Base-by-base conservation (phyloP, 257 asterid genomes). In the Primulina tabacum region DNA sequence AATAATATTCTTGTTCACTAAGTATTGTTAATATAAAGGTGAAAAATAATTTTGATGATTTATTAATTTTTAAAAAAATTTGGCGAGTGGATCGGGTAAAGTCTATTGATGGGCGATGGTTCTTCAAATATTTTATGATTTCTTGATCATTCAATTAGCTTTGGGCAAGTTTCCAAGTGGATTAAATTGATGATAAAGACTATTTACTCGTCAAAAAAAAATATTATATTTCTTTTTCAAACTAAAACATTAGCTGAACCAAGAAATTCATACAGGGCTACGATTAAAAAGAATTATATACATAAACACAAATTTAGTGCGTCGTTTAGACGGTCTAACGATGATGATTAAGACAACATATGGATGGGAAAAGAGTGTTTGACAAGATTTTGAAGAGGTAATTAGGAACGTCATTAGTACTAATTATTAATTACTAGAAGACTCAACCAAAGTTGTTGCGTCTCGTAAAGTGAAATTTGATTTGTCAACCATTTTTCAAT, bases 401-500 rank as follows among this genome's bases (percentile, higher is more conserved):
- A 77, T 72, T 53, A 62, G 28, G 6, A n/a, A 35, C 71, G 66
- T 72, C 71, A 72, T 21, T 55, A 56, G 69, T 16, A 26, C 0
- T 17, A 38, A 60, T 26, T 28, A 28, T 2, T 37, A 8, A 65
- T 2, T 6, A 34, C 32, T 24, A 7, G 30, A 33, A 17, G 74
- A 64, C 75, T 35, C 61, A 55, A 73, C 35, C 4, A 76, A 79
- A 65, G 84, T 73, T 71, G 71, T 62, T 20, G 30, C 74, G 62
- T 69, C 77, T 74, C 30, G 62, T 37, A 60, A 71, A 38, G 29
- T 50, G 17, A 24, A 43, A 63, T 62, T 40, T 43, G 73, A 43
- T 35, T 64, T 16, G 73, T 75, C 74, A 72, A 68, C 80, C 58
- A 8, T 21, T 65, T 33, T 47, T 29, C 14, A n/a, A 14, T 4